phyloP scores from a whole-genome alignment of 768 basidiomycete species.

The Strobilomyces dryophilus region DNA sequence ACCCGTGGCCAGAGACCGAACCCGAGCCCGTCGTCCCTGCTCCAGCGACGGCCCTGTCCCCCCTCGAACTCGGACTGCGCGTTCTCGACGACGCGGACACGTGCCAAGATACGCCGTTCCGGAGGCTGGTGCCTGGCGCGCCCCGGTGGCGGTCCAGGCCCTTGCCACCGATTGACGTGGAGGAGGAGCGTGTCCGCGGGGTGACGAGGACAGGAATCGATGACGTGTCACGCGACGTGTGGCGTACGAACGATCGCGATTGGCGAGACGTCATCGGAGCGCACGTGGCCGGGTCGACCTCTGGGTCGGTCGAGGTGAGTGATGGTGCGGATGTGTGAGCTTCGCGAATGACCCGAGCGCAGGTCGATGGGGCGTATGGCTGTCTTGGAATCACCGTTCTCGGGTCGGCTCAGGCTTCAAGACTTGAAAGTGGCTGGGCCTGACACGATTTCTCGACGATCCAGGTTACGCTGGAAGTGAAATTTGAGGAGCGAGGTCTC shows the following conservation, averaged over 20 bases:
- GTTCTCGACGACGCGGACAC: not conserved
- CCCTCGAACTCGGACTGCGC: conserved; percentile 2
- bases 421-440: conserved; percentile 6
- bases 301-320: conserved; percentile 3
- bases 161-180: conserved; percentile 10
- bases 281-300: not conserved
- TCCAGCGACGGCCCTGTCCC: not conserved
- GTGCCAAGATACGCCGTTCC: not conserved
- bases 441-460: not conserved
- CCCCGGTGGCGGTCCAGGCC: conserved; percentile 17
- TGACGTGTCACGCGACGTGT: not conserved
- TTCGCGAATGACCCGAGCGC: not conserved
- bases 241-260: not conserved
- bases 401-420: conserved; percentile 11
- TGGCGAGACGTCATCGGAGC: not conserved
- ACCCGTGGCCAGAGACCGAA: not conserved
- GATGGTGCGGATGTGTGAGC: too few relatives aligned
- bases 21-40: not conserved
- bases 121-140: conserved; percentile 17
- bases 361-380: conserved; percentile 1
- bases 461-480: too few relatives aligned
- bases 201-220: not conserved
- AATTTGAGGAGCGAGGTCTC: not conserved
- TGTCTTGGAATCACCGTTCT: conserved; percentile 6
- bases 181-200: not conserved